Percentiles rank a stretch among this genome's conserved stretches.
Evolutionary conservation across 495 filamentous ascomycete species (phyloP).

Genomic region (Penicillium nucicola): DNA sequence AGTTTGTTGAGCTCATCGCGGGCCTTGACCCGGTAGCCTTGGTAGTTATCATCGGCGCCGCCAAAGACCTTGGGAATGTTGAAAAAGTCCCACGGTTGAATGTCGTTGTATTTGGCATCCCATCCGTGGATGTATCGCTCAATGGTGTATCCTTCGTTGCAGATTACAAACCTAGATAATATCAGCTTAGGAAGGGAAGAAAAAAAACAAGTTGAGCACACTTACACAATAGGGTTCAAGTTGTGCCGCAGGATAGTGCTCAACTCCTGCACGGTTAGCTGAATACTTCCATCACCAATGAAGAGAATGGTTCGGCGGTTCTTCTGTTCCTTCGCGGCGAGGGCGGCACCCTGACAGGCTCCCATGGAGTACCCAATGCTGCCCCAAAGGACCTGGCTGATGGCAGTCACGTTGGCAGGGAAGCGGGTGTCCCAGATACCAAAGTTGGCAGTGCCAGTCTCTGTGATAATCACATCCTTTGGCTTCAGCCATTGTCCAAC

Average conservation of each 20-base stretch:
- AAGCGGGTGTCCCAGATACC: constrained; percentile 87
- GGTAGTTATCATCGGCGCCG: constrained; percentile 57
- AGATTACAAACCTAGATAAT: constrained; percentile 54
- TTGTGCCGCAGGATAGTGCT: constrained; percentile 79
- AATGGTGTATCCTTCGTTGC: constrained; percentile 57
- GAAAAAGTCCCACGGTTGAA: constrained; percentile 68
- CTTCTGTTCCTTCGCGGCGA: constrained; percentile 63
- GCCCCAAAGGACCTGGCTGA: constrained; percentile 87
- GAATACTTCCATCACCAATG: constrained; percentile 83
- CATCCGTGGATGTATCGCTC: constrained; percentile 58
- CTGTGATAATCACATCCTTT: constrained; percentile 78
- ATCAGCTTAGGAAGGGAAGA: constrained; percentile 10
- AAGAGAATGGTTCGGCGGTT: constrained; percentile 73
- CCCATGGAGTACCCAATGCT: constrained; percentile 83
- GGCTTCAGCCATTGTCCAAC: constrained; percentile 73
- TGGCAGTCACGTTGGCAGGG: constrained; percentile 67
- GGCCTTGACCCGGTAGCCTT: constrained; percentile 68
- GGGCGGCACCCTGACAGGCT: constrained; percentile 70
- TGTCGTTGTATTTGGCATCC: constrained; percentile 77
- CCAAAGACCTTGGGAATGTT: constrained; percentile 69
- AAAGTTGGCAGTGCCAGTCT: constrained; percentile 88
- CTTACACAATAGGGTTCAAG: constrained; percentile 76
- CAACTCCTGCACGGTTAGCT: constrained; percentile 82
- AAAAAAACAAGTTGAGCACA: not conserved
- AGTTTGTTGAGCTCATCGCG: constrained; percentile 65